These are phyloP conservation scores for Eutrema heterophyllum DNA, from an alignment of 345 rosid genomes.

Conservation along the genomic window DNA sequence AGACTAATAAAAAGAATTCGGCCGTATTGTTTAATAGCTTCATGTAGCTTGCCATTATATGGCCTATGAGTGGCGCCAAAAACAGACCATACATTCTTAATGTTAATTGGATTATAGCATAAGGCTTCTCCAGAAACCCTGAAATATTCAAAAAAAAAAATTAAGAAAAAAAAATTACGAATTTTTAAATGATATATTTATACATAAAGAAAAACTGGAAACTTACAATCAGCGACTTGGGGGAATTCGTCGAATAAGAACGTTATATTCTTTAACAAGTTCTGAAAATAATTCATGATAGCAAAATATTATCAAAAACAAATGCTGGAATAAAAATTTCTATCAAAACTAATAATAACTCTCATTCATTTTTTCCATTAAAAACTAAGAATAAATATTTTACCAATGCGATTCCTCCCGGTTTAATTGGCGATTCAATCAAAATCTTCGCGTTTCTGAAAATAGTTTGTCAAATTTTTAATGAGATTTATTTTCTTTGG, in stretches of 20 bases:
- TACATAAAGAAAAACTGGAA: neutral
- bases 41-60: slow-evolving; percentile 46
- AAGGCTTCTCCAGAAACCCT: slow-evolving; percentile 71
- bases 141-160: neutral
- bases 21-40: slow-evolving; percentile 38
- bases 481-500: neutral
- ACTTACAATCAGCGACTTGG: slow-evolving; percentile 57
- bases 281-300: slow-evolving; percentile 30
- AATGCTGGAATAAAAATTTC: neutral
- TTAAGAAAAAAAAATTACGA: neutral
- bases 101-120: slow-evolving; percentile 35
- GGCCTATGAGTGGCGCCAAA: slow-evolving; percentile 45
- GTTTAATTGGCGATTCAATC: slow-evolving; percentile 76
- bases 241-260: slow-evolving; percentile 56
- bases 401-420: slow-evolving; percentile 75
- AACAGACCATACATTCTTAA: slow-evolving; percentile 36
- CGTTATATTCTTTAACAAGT: slow-evolving; percentile 46
- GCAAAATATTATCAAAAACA: neutral
- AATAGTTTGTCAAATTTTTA: neutral
- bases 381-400: neutral
- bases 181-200: neutral
- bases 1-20: slow-evolving; percentile 30
- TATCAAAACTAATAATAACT: neutral
- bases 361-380: neutral
- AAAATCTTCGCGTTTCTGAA: slow-evolving; percentile 63